phyloP scores from a whole-genome alignment of 177 flowering plant species.

The Vitis hybrid region DNA sequence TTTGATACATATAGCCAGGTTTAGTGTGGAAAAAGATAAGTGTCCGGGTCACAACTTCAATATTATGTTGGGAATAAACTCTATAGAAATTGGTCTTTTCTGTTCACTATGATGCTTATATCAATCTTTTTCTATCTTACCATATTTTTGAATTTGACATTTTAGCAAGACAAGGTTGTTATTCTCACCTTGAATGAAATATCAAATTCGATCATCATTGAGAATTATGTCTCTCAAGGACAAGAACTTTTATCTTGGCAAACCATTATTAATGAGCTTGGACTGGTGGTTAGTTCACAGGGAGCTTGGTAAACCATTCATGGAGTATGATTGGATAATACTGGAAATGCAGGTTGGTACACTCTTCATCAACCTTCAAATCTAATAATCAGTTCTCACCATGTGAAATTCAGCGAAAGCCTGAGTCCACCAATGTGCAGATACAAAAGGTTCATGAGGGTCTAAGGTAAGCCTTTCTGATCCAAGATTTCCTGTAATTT shows the following conservation, averaged over 20 bases:
- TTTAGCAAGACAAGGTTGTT: neutral
- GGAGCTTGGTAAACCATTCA: neutral
- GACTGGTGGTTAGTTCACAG: neutral
- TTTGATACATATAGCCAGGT: slow-evolving; percentile 17
- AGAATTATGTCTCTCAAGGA: neutral
- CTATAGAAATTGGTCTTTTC: neutral
- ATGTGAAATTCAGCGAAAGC: too few species aligned
- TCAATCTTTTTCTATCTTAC: neutral
- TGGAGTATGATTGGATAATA: too few species aligned
- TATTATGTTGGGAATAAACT: neutral
- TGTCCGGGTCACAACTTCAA: neutral
- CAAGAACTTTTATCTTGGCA: neutral
- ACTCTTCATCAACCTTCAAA: too few species aligned
- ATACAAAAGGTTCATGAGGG: too few species aligned
- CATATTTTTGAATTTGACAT: neutral
- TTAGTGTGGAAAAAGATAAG: slow-evolving; percentile 25
- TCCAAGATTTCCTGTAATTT: too few species aligned
- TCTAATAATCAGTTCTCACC: too few species aligned
- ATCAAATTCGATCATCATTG: neutral
- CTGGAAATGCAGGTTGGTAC: too few species aligned
- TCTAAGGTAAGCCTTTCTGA: too few species aligned
- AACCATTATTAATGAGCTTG: neutral
- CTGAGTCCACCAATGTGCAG: too few species aligned
- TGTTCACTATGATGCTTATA: neutral
- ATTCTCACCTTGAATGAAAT: neutral